Evolutionary conservation across 2,329 filamentous ascomycete genomes (phyloP), one percentile per base, ranked within the genome.

Genomic region (Diaporthe caulivora): DNA sequence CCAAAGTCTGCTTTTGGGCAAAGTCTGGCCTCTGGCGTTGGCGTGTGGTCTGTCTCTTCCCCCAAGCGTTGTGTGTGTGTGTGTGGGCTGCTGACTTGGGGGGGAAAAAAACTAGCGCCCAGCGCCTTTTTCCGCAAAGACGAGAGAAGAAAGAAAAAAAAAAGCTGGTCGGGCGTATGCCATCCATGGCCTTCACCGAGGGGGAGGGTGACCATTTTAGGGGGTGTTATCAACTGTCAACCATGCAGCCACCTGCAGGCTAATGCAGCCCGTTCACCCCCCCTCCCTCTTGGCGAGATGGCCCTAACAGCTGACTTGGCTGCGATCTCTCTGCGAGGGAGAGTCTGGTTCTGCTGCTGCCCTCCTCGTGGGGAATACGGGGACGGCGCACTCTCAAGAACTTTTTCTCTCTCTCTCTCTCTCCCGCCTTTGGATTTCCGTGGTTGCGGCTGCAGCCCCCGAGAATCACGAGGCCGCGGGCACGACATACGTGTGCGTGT

Each of bases 231-330:
- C 62, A 67, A 67, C 62, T 67, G 62, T 53, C 62, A 67, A 67
- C 47, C n/a, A 67, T 67, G 62, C 47, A 67, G 62, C 62, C 62
- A 67, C 62, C 47, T 53, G 47, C 62, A 40, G n/a, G 62, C 62
- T 53, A 53, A 67, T 67, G 62, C 62, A 53, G 21, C 47, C 47
- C n/a, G n/a, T n/a, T n/a, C n/a, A n/a, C n/a, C n/a, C n/a, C n/a
- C n/a, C n/a, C n/a, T 2, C 62, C 31, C n/a, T 21, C 62, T 67
- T 67, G 62, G 62, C 62, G 62, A 67, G 62, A 53, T 67, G 40
- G 62, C 62, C n/a, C n/a, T 9, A 67, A 67, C 62, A 67, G 47
- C 62, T 67, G 62, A 53, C 47, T 53, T 13, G 8, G 8, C 31
- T 67, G 62, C 62, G 51, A 21, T 26, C 62, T 53, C 47, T 40